These are phyloP conservation scores for Balamuthia mandrillaris DNA, from an alignment of 208 protist genomes.

Conservation along the genomic window DNA sequence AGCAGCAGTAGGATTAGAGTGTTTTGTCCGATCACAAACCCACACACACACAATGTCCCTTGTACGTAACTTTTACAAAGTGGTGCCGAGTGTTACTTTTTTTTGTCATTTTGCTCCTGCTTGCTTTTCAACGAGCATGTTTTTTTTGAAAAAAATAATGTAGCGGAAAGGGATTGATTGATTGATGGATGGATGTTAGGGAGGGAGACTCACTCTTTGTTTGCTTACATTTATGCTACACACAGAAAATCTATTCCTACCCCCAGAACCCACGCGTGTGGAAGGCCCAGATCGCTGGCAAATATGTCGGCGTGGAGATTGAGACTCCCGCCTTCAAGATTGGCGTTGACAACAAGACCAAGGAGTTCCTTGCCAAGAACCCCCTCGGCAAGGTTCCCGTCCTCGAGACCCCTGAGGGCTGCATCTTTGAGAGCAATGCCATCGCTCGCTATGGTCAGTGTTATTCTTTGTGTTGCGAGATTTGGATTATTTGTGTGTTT, in stretches of 20 bases:
- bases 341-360: slow-evolving; percentile 21
- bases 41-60: too few relatives aligned
- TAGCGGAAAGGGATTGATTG: too few relatives aligned
- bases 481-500: too few relatives aligned
- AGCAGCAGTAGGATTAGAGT: too few relatives aligned
- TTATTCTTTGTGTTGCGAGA: too few relatives aligned
- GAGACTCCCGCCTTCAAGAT: slow-evolving; percentile 53
- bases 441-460: slow-evolving; percentile 50
- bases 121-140: too few relatives aligned
- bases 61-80: too few relatives aligned
- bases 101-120: too few relatives aligned
- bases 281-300: slow-evolving; percentile 63
- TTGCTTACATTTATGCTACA: not conserved
- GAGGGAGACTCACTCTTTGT: not conserved
- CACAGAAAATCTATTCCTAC: slow-evolving; percentile 58
- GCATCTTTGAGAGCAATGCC: slow-evolving; percentile 62
- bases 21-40: too few relatives aligned
- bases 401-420: slow-evolving; percentile 53
- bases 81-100: too few relatives aligned
- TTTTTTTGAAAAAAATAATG: too few relatives aligned
- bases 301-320: slow-evolving; percentile 57
- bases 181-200: too few relatives aligned
- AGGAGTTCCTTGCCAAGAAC: not conserved
- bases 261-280: slow-evolving; percentile 45
- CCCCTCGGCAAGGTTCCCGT: slow-evolving; percentile 53